Evolutionary conservation across 2,329 filamentous ascomycete species (phyloP).

Genomic region (Cercospora zeae-maydis): DNA sequence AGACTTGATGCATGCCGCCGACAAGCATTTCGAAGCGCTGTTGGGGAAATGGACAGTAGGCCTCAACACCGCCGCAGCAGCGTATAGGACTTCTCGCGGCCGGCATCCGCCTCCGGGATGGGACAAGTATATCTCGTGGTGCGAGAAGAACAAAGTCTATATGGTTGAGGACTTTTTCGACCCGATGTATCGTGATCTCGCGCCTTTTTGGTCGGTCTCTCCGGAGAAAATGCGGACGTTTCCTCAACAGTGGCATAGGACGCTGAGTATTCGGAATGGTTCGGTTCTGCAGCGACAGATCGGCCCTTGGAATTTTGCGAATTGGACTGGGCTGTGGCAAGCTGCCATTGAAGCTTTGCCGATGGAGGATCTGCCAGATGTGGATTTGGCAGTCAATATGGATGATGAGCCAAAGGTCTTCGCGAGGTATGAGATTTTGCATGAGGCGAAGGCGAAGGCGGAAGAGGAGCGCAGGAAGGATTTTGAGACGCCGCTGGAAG

Average conservation of each 20-base stretch:
- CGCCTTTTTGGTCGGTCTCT: conserved; percentile 45
- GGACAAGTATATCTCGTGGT: conserved; percentile 36
- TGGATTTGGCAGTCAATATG: conserved; percentile 35
- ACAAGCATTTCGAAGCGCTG: not conserved
- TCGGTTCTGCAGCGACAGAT: not conserved
- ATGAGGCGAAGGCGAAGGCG: not conserved
- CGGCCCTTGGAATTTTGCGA: not conserved
- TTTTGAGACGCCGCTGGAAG: not conserved
- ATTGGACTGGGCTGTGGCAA: not conserved
- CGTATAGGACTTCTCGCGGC: not conserved
- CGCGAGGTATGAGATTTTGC: conserved; percentile 36
- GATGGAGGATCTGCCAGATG: conserved; percentile 7
- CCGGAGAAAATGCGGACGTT: conserved; percentile 37
- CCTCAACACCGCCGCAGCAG: not conserved
- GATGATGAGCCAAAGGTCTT: conserved; percentile 45
- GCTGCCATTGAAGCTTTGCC: not conserved
- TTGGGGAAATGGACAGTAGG: not conserved
- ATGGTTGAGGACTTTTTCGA: conserved; percentile 49
- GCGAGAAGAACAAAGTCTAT: conserved; percentile 34
- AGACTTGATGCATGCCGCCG: not conserved
- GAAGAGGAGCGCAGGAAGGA: not conserved
- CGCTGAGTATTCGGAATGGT: not conserved
- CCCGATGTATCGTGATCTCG: conserved; percentile 47
- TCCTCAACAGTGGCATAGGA: not conserved
- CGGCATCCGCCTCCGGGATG: conserved; percentile 12